Base-by-base conservation (phyloP, 2,329 filamentous ascomycete species). In the Fusarium coffeatum region DNA sequence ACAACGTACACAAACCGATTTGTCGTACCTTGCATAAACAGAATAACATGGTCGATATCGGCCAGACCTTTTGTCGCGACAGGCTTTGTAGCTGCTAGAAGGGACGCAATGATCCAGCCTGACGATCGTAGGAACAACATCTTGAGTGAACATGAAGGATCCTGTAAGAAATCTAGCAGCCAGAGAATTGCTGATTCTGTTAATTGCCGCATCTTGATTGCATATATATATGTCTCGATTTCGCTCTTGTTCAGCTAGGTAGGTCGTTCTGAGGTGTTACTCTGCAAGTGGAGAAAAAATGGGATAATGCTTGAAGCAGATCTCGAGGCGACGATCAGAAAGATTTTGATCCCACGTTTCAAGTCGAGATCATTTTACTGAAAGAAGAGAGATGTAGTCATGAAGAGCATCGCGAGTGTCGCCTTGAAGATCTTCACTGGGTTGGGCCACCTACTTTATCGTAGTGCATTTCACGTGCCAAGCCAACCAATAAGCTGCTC, bases 11-110 rank as follows among this genome's bases (percentile, higher is more conserved):
- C n/a, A n/a, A n/a, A n/a, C n/a, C n/a, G n/a, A n/a, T n/a, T n/a
- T n/a, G n/a, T n/a, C n/a, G n/a, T n/a, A 48, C 60, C 60, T 41
- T 64, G 61, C 61, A 64, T 64, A 1, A 64, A 64, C 2, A 64
- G 6, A 9, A 64, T 64, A 0, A 64, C 61, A 45, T 64, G 61
- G 10, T 64, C 61, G 7, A 64, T 64, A 41, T 64, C 61, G 4
- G 61, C 60, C 6, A 64, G 18, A 1, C 57, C 25, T 12, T 48
- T 30, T 22, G 60, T 56, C 12, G 22, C 12, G 4, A 25, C 42
- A 3, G 60, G 60, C 5, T 10, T 23, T 3, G 28, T 37, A 13
- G 28, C 18, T 7, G 58, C 60, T 6, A 64, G 18, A 7, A 64
- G 20, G 4, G 49, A 30, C 4, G 60, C 40, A 5, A 64, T 8